Evolutionary conservation across 805 yeast species (phyloP), one percentile per base, ranked within the genome.

Genomic region (Geotrichum ghanense): DNA sequence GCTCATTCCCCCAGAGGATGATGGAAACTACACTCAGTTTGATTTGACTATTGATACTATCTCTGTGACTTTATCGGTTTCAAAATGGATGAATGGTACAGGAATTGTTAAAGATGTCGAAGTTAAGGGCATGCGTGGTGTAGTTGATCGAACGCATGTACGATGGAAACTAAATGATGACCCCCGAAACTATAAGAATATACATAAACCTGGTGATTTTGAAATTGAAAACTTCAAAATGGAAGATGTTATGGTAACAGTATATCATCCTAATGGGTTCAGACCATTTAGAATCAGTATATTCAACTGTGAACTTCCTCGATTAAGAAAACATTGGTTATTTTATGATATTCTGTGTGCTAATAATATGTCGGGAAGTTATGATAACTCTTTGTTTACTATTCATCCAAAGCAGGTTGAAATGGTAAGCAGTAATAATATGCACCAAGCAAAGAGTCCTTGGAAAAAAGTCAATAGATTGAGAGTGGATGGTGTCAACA

Each of bases 21-120:
- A 88, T 60, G 97, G 97, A 1, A 92, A 92, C 64, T 92, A 89
- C 64, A 90, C 98, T 0, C 98, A 92, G 61, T 92, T 82, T 61
- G 98, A 92, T 62, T 62, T 92, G 35, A 85, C 95, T 0, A 83
- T 92, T 14, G 95, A 90, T 49, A 83, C 83, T 53, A 81, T 89
- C 10, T 80, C 81, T 45, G 75, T 92, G 0, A 79, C 95, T 1
- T 66, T 92, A 16, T 83, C 94, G 10, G 77, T 92, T 53, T 70
- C 76, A 45, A 86, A 87, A 57, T 92, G 97, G 94, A 67, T 92
- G 45, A 81, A 84, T 55, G 97, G 97, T 0, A 74, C 74, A 45
- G 98, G 99, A 0, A 81, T 92, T 16, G 66, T 92, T 17, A 81
- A 85, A 50, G 88, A 79, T 43, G 76, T 87, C 49, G 84, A 84